Percentiles rank a stretch among this genome's conserved stretches.
Conservation (phyloP, 2,329 filamentous ascomycete genomes). For the Epichloe sibirici region DNA sequence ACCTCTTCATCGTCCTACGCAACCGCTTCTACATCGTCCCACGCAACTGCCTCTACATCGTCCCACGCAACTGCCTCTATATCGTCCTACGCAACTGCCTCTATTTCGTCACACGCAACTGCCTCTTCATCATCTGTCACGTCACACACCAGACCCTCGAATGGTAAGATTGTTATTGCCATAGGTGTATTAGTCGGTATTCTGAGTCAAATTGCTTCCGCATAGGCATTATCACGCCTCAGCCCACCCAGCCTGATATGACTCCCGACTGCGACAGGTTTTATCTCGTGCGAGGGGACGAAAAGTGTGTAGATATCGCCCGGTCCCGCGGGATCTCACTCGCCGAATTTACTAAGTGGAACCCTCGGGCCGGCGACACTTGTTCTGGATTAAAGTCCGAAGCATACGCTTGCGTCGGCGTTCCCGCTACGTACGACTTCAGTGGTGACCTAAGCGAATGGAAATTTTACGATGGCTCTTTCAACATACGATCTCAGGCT, state of each 20-base stretch:
- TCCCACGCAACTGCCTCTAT: not conserved
- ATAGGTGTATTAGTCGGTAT: not conserved
- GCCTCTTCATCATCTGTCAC: not conserved
- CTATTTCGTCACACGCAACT: too few species aligned
- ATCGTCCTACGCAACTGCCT: too few species aligned
- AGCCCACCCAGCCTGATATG: constrained; percentile 3
- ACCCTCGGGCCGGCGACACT: constrained; percentile 15
- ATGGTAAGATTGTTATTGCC: not conserved
- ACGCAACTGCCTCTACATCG: not conserved
- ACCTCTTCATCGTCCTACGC: not conserved
- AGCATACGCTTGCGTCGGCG: constrained; percentile 6
- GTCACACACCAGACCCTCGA: not conserved
- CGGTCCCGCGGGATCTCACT: constrained; percentile 10
- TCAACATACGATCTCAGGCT: too few species aligned
- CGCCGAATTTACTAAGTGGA: constrained; percentile 17
- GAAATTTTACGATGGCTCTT: too few species aligned
- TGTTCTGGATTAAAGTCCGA: constrained; percentile 14
- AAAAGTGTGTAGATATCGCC: constrained; percentile 12
- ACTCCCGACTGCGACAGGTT: constrained; percentile 6
- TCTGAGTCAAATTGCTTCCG: too few species aligned
- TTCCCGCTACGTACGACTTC: too few species aligned
- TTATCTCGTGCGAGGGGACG: constrained; percentile 6
- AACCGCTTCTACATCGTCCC: not conserved
- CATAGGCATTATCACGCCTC: not conserved
- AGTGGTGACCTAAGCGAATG: too few species aligned